Evolutionary conservation across 202 grass and related monocot species (phyloP).

Genomic region (Elaeis oleifera): DNA sequence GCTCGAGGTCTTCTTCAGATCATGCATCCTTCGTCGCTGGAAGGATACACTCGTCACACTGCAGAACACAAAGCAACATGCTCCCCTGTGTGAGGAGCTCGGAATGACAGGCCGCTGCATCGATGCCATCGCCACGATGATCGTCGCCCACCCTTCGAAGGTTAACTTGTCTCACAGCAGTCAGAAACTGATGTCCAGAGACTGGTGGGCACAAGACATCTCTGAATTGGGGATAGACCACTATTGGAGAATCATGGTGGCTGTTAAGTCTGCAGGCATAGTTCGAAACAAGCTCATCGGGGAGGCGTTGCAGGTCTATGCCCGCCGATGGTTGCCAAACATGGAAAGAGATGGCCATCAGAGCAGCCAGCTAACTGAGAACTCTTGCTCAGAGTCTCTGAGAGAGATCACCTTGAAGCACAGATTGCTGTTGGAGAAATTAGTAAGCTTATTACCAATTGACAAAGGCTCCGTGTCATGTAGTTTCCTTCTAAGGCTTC

Average conservation of each 20-base stretch:
- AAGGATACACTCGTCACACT: constrained; percentile 75
- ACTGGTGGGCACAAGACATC: constrained; percentile 70
- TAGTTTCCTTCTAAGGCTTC: constrained; percentile 75
- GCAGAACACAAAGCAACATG: constrained; percentile 53
- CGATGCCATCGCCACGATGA: constrained; percentile 53
- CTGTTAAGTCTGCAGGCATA: constrained; percentile 61
- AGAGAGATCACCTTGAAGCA: constrained; percentile 46
- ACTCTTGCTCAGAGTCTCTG: constrained; percentile 1
- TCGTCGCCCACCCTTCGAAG: constrained; percentile 27
- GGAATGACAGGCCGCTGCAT: constrained; percentile 73
- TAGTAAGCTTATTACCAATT: constrained; percentile 63
- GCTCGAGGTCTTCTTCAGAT: constrained; percentile 83
- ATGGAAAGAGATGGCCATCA: constrained; percentile 30
- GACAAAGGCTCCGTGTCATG: constrained; percentile 75
- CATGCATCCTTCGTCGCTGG: constrained; percentile 92
- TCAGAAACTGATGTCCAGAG: constrained; percentile 33
- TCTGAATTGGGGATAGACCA: constrained; percentile 67
- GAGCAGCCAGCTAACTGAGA: constrained; percentile 25
- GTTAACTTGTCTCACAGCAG: background rate
- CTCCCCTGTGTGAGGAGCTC: constrained; percentile 63
- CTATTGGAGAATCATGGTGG: constrained; percentile 93
- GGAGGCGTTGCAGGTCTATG: constrained; percentile 69
- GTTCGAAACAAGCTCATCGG: constrained; percentile 61
- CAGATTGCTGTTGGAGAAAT: constrained; percentile 69
- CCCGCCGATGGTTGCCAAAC: constrained; percentile 60